Conservation (phyloP, 192 early-diverging fungal genomes). For the Geosiphon pyriformis region DNA sequence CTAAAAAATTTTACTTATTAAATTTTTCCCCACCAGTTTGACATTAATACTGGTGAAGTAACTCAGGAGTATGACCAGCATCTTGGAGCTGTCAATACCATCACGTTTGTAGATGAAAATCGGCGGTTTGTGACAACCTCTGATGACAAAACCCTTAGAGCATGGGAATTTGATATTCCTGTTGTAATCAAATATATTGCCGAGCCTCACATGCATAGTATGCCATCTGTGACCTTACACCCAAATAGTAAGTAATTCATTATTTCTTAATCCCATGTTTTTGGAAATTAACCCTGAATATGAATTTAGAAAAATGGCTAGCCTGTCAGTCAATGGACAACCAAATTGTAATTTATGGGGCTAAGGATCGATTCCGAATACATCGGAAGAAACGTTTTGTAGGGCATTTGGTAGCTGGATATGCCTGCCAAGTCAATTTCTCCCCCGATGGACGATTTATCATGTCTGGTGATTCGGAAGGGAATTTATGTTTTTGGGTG, state of each 20-base stretch:
- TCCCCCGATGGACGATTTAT: constrained; percentile 87
- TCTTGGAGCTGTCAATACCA: constrained; percentile 91
- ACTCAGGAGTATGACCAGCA: constrained; percentile 97
- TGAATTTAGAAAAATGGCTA: constrained; percentile 77
- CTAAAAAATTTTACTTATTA: not conserved
- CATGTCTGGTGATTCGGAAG: constrained; percentile 87
- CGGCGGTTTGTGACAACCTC: constrained; percentile 91
- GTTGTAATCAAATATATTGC: constrained; percentile 97
- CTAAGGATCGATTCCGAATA: constrained; percentile 76
- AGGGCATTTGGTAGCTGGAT: constrained; percentile 94
- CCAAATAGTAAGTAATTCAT: constrained; percentile 72
- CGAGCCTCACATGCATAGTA: constrained; percentile 93
- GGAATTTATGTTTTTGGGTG: constrained; percentile 87
- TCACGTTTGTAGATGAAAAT: constrained; percentile 95
- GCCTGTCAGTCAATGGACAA: constrained; percentile 95
- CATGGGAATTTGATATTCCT: constrained; percentile 98
- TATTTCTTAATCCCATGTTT: constrained; percentile 1
- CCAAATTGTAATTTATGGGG: constrained; percentile 86
- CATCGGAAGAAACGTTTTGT: constrained; percentile 89
- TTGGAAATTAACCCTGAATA: not conserved
- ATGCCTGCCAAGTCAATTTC: constrained; percentile 91
- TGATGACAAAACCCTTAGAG: constrained; percentile 95
- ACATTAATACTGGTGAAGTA: constrained; percentile 73
- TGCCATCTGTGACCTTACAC: constrained; percentile 87
- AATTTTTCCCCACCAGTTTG: constrained; percentile 61